These are phyloP conservation scores for Rhododendron ovatum DNA, from an alignment of 148 eudicot species.

Conservation along the genomic window DNA sequence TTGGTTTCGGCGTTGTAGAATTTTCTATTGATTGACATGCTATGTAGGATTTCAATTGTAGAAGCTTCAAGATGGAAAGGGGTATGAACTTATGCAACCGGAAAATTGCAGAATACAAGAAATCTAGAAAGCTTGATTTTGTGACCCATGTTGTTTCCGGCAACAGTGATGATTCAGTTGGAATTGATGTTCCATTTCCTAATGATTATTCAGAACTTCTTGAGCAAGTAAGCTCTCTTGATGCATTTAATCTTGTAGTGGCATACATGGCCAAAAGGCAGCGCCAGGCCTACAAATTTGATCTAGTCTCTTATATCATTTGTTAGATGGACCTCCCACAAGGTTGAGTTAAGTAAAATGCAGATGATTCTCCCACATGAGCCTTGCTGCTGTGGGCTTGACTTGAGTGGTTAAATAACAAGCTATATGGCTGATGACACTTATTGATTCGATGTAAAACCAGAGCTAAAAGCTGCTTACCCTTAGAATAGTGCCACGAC, in stretches of 20 bases:
- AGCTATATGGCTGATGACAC: background rate
- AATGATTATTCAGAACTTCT: slow-evolving; percentile 54
- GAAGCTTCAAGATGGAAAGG: slow-evolving; percentile 19
- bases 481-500: background rate
- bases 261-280: background rate
- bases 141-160: slow-evolving; percentile 26
- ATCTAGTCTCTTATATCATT: background rate
- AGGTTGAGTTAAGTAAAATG: background rate
- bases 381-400: background rate
- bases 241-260: background rate
- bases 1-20: background rate
- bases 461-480: background rate
- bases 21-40: background rate
- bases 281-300: background rate
- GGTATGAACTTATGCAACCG: slow-evolving; percentile 1
- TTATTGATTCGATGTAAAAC: background rate
- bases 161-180: slow-evolving; percentile 27
- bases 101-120: slow-evolving; percentile 9
- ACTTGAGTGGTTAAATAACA: background rate
- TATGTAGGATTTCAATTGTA: slow-evolving; percentile 14
- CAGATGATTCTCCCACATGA: background rate
- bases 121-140: slow-evolving; percentile 19
- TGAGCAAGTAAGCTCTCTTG: slow-evolving; percentile 37
- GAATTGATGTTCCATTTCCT: slow-evolving; percentile 54
- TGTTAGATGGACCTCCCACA: background rate